Conservation (phyloP, 306 rosid species). For the Elaeagnus macrophylla region DNA sequence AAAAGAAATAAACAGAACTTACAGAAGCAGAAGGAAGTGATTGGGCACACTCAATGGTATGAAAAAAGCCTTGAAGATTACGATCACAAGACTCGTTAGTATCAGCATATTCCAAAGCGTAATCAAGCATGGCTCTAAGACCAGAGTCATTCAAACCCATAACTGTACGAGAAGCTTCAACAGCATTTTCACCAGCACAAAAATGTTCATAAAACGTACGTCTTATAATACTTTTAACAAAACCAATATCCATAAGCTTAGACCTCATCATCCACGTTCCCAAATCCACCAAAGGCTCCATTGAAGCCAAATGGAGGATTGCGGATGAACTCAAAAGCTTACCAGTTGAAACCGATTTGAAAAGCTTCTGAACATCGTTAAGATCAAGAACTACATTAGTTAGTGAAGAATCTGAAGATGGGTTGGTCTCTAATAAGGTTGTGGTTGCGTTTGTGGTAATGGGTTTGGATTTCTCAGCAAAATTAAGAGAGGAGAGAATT, state of each 20-base stretch:
- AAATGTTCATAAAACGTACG: slow-evolving; percentile 50
- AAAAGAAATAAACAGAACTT: slow-evolving; percentile 11
- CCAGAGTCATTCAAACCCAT: slow-evolving; percentile 36
- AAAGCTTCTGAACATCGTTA: slow-evolving; percentile 37
- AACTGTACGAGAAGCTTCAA: slow-evolving; percentile 33
- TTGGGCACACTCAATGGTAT: slow-evolving; percentile 43
- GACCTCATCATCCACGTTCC: slow-evolving; percentile 74
- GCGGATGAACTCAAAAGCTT: slow-evolving; percentile 53
- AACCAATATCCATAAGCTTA: slow-evolving; percentile 35
- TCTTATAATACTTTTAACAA: slow-evolving; percentile 11
- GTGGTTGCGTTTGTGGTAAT: background rate
- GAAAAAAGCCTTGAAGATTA: slow-evolving; percentile 46
- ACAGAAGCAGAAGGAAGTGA: slow-evolving; percentile 75
- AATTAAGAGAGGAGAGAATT: slow-evolving; percentile 13
- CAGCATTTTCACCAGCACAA: slow-evolving; percentile 75
- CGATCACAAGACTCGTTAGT: slow-evolving; percentile 54
- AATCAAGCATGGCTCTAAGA: slow-evolving; percentile 66
- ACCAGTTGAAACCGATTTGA: slow-evolving; percentile 33
- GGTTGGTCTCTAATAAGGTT: too few relatives aligned
- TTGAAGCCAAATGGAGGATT: slow-evolving; percentile 55
- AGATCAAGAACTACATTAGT: slow-evolving; percentile 23
- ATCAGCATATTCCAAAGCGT: slow-evolving; percentile 61
- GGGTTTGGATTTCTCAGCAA: background rate
- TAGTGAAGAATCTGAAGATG: slow-evolving; percentile 1
- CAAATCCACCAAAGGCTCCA: slow-evolving; percentile 66